Evolutionary conservation across 2,329 filamentous ascomycete genomes (phyloP).

Genomic region (Nigrograna mackinnonii): DNA sequence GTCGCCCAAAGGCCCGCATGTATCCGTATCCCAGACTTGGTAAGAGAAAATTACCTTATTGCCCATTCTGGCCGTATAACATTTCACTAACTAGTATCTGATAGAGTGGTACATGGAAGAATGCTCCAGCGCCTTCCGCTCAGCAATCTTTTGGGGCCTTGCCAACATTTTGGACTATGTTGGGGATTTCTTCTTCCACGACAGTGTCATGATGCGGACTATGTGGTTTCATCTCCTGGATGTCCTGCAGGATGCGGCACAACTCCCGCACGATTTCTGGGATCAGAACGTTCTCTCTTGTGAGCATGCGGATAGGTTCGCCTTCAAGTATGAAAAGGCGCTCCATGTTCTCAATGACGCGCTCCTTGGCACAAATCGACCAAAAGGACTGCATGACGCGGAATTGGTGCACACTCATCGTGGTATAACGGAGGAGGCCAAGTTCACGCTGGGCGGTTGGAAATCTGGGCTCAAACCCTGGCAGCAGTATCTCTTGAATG

Average conservation of each 20-base stretch:
- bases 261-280: constrained; percentile 9
- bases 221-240: constrained; percentile 33
- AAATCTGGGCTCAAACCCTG: constrained; percentile 27
- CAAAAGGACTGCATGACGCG: too few species aligned
- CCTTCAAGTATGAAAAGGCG: not conserved
- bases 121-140: constrained; percentile 12
- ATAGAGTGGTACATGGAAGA: not conserved
- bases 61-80: too few species aligned
- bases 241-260: constrained; percentile 16
- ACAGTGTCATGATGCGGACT: constrained; percentile 22
- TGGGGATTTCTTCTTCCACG: constrained; percentile 25
- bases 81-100: not conserved
- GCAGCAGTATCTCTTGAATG: constrained; percentile 27
- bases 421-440: not conserved
- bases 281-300: not conserved
- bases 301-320: constrained; percentile 4
- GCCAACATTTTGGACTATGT: constrained; percentile 32
- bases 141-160: constrained; percentile 17
- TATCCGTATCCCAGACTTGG: not conserved
- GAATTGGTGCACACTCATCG: too few species aligned
- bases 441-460: constrained; percentile 16
- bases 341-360: constrained; percentile 13
- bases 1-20: not conserved
- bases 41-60: too few species aligned
- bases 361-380: too few species aligned